A percentile compares a stretch with the other conserved stretches of the same genome.
Conservation (phyloP, 306 rosid genomes). For the Amphicarpaea edgeworthii region DNA sequence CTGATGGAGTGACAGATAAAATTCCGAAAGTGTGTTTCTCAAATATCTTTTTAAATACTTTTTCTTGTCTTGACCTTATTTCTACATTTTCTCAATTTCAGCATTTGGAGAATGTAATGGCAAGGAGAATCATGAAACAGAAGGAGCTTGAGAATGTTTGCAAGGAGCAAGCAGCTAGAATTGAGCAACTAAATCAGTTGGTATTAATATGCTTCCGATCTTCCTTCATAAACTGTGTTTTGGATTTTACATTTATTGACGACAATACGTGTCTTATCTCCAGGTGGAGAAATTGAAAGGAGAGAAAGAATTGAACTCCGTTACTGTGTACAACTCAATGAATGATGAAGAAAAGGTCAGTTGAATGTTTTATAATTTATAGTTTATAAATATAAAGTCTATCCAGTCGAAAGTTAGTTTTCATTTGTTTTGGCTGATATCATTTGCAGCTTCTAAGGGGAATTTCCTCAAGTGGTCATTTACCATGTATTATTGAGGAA, state of each 20-base stretch:
- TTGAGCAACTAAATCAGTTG: slow-evolving; percentile 72
- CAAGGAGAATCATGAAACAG: slow-evolving; percentile 48
- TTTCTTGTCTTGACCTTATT: slow-evolving; percentile 18
- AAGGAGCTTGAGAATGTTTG: slow-evolving; percentile 74
- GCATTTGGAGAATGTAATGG: slow-evolving; percentile 45
- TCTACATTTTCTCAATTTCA: slow-evolving; percentile 4
- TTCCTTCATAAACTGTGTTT: slow-evolving; percentile 27
- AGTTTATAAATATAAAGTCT: background rate
- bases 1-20: slow-evolving; percentile 45
- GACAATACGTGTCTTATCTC: slow-evolving; percentile 23
- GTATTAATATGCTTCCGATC: slow-evolving; percentile 50
- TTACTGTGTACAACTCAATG: slow-evolving; percentile 27
- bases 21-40: slow-evolving; percentile 50
- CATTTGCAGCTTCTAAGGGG: slow-evolving; percentile 52
- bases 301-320: slow-evolving; percentile 47
- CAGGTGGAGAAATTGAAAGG: slow-evolving; percentile 66
- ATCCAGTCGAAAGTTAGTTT: slow-evolving; percentile 12
- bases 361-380: background rate
- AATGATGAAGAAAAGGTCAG: slow-evolving; percentile 51
- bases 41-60: background rate
- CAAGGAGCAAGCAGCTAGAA: slow-evolving; percentile 69
- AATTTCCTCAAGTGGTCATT: slow-evolving; percentile 41
- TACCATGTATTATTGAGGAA: slow-evolving; percentile 57
- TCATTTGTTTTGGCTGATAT: slow-evolving; percentile 11
- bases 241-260: slow-evolving; percentile 41